These are phyloP conservation scores for apple (Malus domestica) DNA, from an alignment of 306 rosid genomes.

Conservation along the genomic window ASM211411v1 NC_041804.1:38366501-38367000, in stretches of 20 bases:
- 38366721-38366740: constrained; percentile 61
- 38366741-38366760: constrained; percentile 32
- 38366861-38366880: constrained; percentile 56
- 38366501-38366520: constrained; percentile 44
- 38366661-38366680: constrained; percentile 38
- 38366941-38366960: constrained; percentile 56
- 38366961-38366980: constrained; percentile 54
- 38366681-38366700: constrained; percentile 75
- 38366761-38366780: constrained; percentile 56
- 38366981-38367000: constrained; percentile 52
- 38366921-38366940: constrained; percentile 83
- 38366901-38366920: constrained; percentile 53
- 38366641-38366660: constrained; percentile 54
- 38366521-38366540: constrained; percentile 67
- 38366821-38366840: constrained; percentile 63
- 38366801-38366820: constrained; percentile 62
- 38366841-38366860: constrained; percentile 52
- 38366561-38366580: constrained; percentile 52
- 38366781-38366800: constrained; percentile 35
- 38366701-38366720: constrained; percentile 79
- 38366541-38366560: constrained; percentile 33
- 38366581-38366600: constrained; percentile 59
- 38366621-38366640: constrained; percentile 62
- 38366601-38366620: constrained; percentile 61
- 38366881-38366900: constrained; percentile 56